Conservation (phyloP, 2,329 filamentous ascomycete species). For the Incumbomyces delicatus region DNA sequence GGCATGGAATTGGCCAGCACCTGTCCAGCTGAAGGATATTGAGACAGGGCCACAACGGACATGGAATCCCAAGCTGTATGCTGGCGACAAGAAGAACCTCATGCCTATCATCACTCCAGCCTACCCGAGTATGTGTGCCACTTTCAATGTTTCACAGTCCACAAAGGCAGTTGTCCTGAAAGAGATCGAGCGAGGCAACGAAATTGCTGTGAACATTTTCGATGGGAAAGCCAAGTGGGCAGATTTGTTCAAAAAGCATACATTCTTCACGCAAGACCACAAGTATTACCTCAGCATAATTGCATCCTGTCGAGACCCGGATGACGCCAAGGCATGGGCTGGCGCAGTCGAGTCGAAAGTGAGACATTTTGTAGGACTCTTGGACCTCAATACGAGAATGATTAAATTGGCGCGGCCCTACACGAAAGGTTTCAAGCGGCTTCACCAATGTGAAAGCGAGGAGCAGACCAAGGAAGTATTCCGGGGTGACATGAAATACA, state of each 20-base stretch:
- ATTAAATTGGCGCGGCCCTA: constrained; percentile 82
- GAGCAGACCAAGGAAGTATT: constrained; percentile 54
- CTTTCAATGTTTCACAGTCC: constrained; percentile 83
- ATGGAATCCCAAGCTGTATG: constrained; percentile 86
- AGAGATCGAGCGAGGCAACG: constrained; percentile 67
- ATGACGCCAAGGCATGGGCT: constrained; percentile 77
- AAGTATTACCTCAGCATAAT: constrained; percentile 93
- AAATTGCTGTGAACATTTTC: constrained; percentile 73
- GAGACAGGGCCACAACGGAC: constrained; percentile 75
- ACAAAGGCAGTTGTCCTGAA: constrained; percentile 74
- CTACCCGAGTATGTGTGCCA: constrained; percentile 95
- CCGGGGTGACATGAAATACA: constrained; percentile 52
- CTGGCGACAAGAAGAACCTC: constrained; percentile 70
- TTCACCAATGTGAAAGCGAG: constrained; percentile 58
- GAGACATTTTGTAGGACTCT: constrained; percentile 68
- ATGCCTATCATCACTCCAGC: constrained; percentile 99
- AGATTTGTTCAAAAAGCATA: constrained; percentile 79
- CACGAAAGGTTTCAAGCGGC: constrained; percentile 82
- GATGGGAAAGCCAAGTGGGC: constrained; percentile 69
- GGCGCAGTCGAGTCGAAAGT: constrained; percentile 92
- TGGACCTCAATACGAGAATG: constrained; percentile 64
- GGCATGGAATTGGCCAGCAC: constrained; percentile 87
- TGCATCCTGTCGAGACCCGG: constrained; percentile 70
- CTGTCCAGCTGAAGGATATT: constrained; percentile 81
- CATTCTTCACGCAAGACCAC: constrained; percentile 86